Percentiles rank a stretch among this genome's conserved stretches.
phyloP scores from a whole-genome alignment of 2,329 filamentous ascomycete species.

The Daldinia sp. region DNA sequence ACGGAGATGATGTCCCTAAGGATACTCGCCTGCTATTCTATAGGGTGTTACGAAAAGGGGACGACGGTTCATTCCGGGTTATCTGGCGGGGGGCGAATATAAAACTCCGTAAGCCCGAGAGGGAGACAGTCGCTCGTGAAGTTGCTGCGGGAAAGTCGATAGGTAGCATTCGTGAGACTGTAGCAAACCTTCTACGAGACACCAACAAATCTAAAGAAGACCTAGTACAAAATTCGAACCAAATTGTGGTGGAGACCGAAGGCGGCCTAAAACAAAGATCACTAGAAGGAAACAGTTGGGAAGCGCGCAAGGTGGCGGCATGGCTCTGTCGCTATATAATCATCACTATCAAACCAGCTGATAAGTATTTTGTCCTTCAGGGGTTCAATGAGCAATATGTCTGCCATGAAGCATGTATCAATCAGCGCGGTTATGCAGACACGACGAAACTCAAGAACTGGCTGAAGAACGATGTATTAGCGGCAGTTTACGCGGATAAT shows the following conservation, averaged over 20 bases:
- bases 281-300: slow-evolving; percentile 53
- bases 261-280: slow-evolving; percentile 50
- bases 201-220: slow-evolving; percentile 12
- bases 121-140: slow-evolving; percentile 28
- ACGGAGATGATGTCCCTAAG: slow-evolving; percentile 36
- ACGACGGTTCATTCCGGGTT: slow-evolving; percentile 39
- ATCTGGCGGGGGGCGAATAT: slow-evolving; percentile 31
- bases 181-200: slow-evolving; percentile 43
- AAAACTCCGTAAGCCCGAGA: slow-evolving; percentile 29
- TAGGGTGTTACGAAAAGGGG: slow-evolving; percentile 34
- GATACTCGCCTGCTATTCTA: slow-evolving; percentile 37
- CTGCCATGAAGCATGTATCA: slow-evolving; percentile 45
- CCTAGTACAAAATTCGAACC: slow-evolving; percentile 44
- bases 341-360: slow-evolving; percentile 43
- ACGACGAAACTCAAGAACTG: slow-evolving; percentile 39
- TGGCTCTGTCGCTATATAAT: slow-evolving; percentile 53
- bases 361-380: slow-evolving; percentile 48
- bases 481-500: slow-evolving; percentile 30
- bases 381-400: slow-evolving; percentile 53
- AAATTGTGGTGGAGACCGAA: slow-evolving; percentile 49
- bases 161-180: slow-evolving; percentile 44
- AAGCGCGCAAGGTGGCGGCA: slow-evolving; percentile 43
- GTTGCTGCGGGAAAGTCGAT: slow-evolving; percentile 49
- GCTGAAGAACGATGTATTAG: slow-evolving; percentile 37
- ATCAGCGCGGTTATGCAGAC: slow-evolving; percentile 27